phyloP scores from a whole-genome alignment of 78 protist genomes.

The Paratrimastix pyriformis region DNA sequence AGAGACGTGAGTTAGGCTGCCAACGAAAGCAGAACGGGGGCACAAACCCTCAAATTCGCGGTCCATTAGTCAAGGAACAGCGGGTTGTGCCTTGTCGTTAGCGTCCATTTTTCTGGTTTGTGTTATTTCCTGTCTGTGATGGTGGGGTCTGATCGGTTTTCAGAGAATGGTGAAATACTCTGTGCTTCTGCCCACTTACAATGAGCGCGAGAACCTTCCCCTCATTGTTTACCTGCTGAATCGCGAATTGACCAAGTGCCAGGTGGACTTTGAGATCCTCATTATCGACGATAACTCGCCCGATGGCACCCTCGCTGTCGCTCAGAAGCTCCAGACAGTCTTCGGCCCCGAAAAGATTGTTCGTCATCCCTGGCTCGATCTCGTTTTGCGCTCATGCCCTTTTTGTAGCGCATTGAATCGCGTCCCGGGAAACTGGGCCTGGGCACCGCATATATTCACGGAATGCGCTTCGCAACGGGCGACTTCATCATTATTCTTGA shows the following conservation, averaged over 20 bases:
- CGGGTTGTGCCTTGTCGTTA: too few species aligned
- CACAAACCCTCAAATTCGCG: too few species aligned
- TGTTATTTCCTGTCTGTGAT: too few species aligned
- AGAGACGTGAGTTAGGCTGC: too few species aligned
- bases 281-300: conserved; percentile 75
- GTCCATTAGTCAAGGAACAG: too few species aligned
- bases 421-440: conserved; percentile 71
- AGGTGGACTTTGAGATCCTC: conserved; percentile 47
- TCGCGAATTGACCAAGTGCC: not conserved
- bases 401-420: not conserved
- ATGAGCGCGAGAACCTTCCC: conserved; percentile 80
- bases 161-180: conserved; percentile 64
- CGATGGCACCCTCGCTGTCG: conserved; percentile 71
- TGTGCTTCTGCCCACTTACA: conserved; percentile 75
- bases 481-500: conserved; percentile 78
- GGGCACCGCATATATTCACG: conserved; percentile 74
- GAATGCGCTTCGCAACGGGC: conserved; percentile 64
- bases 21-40: too few species aligned
- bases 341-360: conserved; percentile 48
- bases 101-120: too few species aligned
- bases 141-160: too few species aligned
- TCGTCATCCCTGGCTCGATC: too few species aligned
- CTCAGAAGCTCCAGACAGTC: conserved; percentile 53
- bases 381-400: not conserved
- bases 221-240: conserved; percentile 51